Percentiles rank a stretch among this genome's conserved stretches.
These are phyloP conservation scores for Chaetomiaceae sp. DNA, from an alignment of 2,329 filamentous ascomycete species.

Conservation along the genomic window DNA sequence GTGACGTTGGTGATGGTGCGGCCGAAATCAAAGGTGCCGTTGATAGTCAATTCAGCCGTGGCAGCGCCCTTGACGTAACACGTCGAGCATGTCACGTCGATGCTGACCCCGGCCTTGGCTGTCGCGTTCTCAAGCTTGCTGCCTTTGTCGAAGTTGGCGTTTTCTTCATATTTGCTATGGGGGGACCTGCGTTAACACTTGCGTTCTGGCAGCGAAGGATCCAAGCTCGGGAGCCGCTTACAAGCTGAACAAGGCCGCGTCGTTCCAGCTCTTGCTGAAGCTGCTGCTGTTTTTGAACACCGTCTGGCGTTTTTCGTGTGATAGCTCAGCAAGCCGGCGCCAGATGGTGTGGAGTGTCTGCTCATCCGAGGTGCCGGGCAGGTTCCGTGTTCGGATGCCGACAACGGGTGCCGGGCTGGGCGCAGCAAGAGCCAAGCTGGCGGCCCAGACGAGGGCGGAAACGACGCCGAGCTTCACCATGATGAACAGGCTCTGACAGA, in stretches of 20 bases:
- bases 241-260: constrained; percentile 33
- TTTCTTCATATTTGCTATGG: background rate
- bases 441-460: constrained; percentile 7
- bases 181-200: too few relatives aligned
- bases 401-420: constrained; percentile 5
- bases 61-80: constrained; percentile 49
- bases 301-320: constrained; percentile 21
- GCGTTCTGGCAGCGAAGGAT: background rate
- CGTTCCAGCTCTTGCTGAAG: constrained; percentile 38
- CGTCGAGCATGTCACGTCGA: constrained; percentile 43
- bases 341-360: constrained; percentile 25
- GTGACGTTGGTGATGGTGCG: constrained; percentile 33
- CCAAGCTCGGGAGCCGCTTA: too few relatives aligned
- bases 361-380: constrained; percentile 16
- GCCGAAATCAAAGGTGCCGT: constrained; percentile 37
- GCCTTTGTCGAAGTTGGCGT: background rate
- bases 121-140: too few relatives aligned
- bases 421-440: constrained; percentile 3
- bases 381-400: constrained; percentile 25
- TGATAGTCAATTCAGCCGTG: constrained; percentile 39
- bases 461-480: constrained; percentile 6
- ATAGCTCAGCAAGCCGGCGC: constrained; percentile 22
- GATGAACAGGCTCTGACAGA: background rate
- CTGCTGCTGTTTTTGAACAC: constrained; percentile 29
- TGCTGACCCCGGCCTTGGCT: constrained; percentile 21